Conservation (phyloP, 768 basidiomycete species). For the Calocybe gangraenosa region DNA sequence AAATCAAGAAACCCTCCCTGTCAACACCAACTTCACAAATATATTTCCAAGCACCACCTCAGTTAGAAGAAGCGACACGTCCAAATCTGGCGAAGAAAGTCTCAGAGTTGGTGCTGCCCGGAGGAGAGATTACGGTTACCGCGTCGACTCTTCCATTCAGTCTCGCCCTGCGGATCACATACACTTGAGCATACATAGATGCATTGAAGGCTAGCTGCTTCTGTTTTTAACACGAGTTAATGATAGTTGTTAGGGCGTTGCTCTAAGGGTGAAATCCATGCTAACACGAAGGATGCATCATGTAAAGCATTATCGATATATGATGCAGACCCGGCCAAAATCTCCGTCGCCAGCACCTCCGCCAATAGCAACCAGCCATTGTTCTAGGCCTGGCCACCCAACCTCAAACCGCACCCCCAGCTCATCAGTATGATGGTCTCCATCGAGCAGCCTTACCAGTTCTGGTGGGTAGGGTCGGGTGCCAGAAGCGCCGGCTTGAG, state of each 20-base stretch:
- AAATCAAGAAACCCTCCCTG: constrained; percentile 95
- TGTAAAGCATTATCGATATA: constrained; percentile 53
- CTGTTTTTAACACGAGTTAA: neutral
- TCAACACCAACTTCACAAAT: constrained; percentile 73
- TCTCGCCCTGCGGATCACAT: constrained; percentile 63
- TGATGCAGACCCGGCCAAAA: constrained; percentile 71
- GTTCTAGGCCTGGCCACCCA: constrained; percentile 78
- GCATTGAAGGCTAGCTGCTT: neutral
- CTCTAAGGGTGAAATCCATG: neutral
- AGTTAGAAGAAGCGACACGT: constrained; percentile 85
- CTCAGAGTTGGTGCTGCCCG: constrained; percentile 70
- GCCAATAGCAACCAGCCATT: constrained; percentile 62
- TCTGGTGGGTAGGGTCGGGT: constrained; percentile 47
- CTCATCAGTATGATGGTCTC: constrained; percentile 91
- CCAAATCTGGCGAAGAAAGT: constrained; percentile 88
- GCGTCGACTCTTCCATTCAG: constrained; percentile 87
- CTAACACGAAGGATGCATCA: neutral
- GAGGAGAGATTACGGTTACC: constrained; percentile 83
- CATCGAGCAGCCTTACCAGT: constrained; percentile 65
- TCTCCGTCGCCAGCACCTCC: constrained; percentile 60
- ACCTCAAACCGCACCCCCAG: constrained; percentile 78
- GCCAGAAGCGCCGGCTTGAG: constrained; percentile 12
- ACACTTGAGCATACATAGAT: constrained; percentile 24
- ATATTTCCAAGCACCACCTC: constrained; percentile 92
- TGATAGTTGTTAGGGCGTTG: constrained; percentile 1